These are phyloP conservation scores for Avena eriantha DNA, from an alignment of 176 grass and related monocot species.

Conservation along the genomic window DNA sequence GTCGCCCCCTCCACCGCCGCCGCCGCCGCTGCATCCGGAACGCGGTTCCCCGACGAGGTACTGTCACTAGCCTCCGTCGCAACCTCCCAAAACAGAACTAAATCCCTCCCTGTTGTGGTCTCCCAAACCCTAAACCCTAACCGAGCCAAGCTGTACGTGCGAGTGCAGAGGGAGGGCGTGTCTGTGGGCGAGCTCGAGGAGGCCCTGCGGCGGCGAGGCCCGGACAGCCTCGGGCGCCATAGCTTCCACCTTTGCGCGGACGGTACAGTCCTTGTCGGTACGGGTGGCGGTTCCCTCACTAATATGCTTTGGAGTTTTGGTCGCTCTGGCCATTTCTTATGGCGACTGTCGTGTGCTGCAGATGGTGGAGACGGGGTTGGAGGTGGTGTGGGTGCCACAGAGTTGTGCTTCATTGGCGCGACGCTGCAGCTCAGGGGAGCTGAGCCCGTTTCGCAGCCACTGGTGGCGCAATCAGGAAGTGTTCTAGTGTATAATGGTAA, in stretches of 20 bases:
- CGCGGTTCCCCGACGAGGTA: slow-evolving; percentile 39
- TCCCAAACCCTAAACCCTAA: slow-evolving; percentile 38
- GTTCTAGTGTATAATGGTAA: slow-evolving; percentile 94
- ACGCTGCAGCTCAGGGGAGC: slow-evolving; percentile 81
- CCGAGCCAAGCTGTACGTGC: background rate
- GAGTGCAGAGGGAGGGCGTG: slow-evolving; percentile 45
- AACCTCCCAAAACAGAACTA: background rate
- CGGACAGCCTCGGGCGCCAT: slow-evolving; percentile 58
- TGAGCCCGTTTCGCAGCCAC: slow-evolving; percentile 63
- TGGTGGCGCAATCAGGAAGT: slow-evolving; percentile 58
- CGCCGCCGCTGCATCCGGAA: background rate
- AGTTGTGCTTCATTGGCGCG: slow-evolving; percentile 72
- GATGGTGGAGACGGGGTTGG: background rate
- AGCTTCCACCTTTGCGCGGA: slow-evolving; percentile 53
- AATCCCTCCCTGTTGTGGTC: background rate
- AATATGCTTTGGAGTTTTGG: background rate
- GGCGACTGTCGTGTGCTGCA: background rate
- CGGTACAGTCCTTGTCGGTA: slow-evolving; percentile 40
- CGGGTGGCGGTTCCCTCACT: background rate
- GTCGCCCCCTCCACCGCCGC: slow-evolving; percentile 22
- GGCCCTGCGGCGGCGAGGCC: slow-evolving; percentile 63
- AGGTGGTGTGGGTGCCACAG: background rate
- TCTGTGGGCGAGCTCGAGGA: slow-evolving; percentile 70
- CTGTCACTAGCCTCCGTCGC: background rate
- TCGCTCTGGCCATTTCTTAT: slow-evolving; percentile 14